Evolutionary conservation across 2,329 filamentous ascomycete genomes (phyloP), one percentile per base, ranked within the genome.

Genomic region (Xenoacremonium recifei): DNA sequence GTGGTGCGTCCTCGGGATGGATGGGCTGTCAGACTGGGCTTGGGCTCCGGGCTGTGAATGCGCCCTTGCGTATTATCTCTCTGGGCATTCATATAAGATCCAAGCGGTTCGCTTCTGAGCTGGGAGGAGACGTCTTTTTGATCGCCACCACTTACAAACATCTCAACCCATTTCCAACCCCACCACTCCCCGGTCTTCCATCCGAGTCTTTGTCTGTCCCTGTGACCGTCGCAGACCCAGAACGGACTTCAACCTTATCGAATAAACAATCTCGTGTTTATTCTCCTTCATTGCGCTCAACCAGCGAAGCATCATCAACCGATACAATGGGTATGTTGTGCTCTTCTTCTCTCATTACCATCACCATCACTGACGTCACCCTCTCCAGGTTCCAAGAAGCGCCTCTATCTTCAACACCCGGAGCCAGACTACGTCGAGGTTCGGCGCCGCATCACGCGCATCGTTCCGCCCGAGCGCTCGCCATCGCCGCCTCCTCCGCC

Each of bases 371-470:
- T 60, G 50, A 61, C 54, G 40, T 51, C 49, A 50, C 49, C 16
- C 27, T 13, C 36, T 39, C 40, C 39, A 60, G 53, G 61, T 45
- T 47, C 51, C 48, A 72, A 71, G 58, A 71, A 69, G 58, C 66
- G 65, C 44, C 59, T 72, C 53, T 72, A 72, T 45, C 64, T 72
- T 30, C 57, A 63, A 30, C 66, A 66, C 31, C 67, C 69, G 6
- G 63, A 62, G 37, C 63, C 63, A 32, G 69, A 70, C 51, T 58
- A 66, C 41, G 54, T 62, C 47, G 57, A 60, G 34, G 56, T 66
- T 39, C 63, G 61, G 31, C 61, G 56, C 31, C 62, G 60, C 45
- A 51, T 68, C 55, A 71, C 68, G 6, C 65, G 62, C 32, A 57
- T 68, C 49, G 59, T 70, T 33, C 50, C 57, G 15, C 43, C 48